phyloP scores from a whole-genome alignment of 192 early-diverging fungal genomes.

The Phlyctochytrium planicorne region DNA sequence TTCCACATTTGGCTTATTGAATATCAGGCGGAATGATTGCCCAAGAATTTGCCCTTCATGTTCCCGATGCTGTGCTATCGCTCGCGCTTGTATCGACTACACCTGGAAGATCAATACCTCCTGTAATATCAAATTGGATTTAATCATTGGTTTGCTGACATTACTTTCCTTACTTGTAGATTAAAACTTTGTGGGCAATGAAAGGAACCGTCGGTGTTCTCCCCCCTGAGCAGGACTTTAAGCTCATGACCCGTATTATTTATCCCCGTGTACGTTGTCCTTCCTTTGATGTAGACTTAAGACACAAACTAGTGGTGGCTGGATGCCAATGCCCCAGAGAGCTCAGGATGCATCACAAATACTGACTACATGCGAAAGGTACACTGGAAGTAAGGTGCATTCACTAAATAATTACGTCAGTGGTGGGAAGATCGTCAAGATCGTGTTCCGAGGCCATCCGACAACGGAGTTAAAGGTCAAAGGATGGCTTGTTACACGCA shows the following conservation, averaged over 20 bases:
- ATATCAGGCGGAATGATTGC: conserved; percentile 28
- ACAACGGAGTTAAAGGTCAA: conserved; percentile 4
- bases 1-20: neutral
- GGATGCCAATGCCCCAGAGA: neutral
- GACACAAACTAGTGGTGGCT: neutral
- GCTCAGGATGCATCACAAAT: conserved; percentile 11
- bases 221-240: conserved; percentile 7
- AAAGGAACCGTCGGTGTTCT: conserved; percentile 5
- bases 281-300: neutral
- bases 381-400: neutral
- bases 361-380: conserved; percentile 9
- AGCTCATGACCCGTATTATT: conserved; percentile 5
- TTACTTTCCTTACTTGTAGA: neutral
- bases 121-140: neutral
- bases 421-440: conserved; percentile 12
- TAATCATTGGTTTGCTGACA: neutral
- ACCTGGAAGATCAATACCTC: conserved; percentile 2
- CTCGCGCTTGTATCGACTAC: conserved; percentile 3
- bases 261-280: neutral
- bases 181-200: conserved; percentile 4
- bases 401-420: neutral
- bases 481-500: conserved; percentile 2
- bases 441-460: neutral
- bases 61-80: conserved; percentile 11
- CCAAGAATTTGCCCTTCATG: conserved; percentile 22